Percentiles rank a stretch among this genome's conserved stretches.
These are phyloP conservation scores for Gracilaria vermiculophylla DNA, from an alignment of 23 red algal genomes.

Conservation along the genomic window DNA sequence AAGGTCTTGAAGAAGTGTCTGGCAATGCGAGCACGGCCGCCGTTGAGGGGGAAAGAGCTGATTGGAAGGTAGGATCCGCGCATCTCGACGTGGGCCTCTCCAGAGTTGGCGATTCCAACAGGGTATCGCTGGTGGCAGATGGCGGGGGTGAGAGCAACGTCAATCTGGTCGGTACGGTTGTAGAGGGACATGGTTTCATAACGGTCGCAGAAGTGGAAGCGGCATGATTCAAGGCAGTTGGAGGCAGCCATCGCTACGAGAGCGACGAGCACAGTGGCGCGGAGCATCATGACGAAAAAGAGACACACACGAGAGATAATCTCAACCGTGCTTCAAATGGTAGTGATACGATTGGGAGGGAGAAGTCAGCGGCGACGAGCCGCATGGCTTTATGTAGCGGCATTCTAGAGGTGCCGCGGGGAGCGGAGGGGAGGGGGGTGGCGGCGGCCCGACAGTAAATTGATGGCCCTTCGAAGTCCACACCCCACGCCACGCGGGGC, in stretches of 20 bases:
- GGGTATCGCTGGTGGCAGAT: background rate
- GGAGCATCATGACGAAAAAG: background rate
- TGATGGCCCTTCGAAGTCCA: no score
- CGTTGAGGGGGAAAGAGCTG: background rate
- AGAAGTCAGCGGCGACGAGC: no score
- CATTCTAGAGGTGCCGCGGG: no score
- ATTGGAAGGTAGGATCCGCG: background rate
- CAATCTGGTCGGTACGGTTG: background rate
- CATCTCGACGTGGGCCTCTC: background rate
- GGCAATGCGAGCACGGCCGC: background rate
- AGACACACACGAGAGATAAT: no score
- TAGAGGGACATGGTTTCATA: background rate
- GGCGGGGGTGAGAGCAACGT: background rate
- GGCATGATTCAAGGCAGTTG: background rate
- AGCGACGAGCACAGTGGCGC: background rate
- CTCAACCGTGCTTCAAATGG: no score
- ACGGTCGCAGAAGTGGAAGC: background rate
- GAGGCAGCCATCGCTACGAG: background rate
- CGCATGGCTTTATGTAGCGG: no score
- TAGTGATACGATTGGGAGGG: no score
- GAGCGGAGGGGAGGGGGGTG: no score
- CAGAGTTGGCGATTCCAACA: background rate
- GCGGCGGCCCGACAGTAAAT: no score
- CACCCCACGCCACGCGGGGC: no score
- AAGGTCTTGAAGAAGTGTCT: conserved; percentile 20